Evolutionary conservation across 2,329 filamentous ascomycete species (phyloP).

Genomic region (Diaporthe vaccinii): DNA sequence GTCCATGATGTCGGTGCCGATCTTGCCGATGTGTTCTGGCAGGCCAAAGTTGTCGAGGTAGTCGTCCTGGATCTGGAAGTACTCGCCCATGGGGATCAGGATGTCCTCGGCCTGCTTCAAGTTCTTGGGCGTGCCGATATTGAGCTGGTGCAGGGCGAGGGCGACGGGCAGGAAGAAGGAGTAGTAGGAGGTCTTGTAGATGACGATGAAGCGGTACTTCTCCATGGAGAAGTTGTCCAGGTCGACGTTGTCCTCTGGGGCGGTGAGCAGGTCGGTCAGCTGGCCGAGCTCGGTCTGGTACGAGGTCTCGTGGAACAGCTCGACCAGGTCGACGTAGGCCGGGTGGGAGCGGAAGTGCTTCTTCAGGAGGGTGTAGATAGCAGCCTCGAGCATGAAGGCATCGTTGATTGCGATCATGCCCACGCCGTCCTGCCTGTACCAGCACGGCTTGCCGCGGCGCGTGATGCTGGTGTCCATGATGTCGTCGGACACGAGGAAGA

Average conservation of each 20-base stretch:
- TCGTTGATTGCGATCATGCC: slow-evolving; percentile 99
- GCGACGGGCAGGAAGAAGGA: slow-evolving; percentile 98
- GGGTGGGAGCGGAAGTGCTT: slow-evolving; percentile 93
- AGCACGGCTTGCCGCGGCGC: slow-evolving; percentile 93
- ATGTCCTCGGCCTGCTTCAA: slow-evolving; percentile 91
- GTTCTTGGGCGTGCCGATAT: slow-evolving; percentile 88
- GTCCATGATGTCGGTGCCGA: slow-evolving; percentile 98
- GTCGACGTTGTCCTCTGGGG: slow-evolving; percentile 93
- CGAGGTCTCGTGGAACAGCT: slow-evolving; percentile 95
- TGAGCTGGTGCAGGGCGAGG: slow-evolving; percentile 86
- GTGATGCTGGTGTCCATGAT: slow-evolving; percentile 99
- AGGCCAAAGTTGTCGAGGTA: slow-evolving; percentile 98
- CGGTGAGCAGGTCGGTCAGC: slow-evolving; percentile 93
- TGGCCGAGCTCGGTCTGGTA: slow-evolving; percentile 97
- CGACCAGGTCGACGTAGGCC: slow-evolving; percentile 89
- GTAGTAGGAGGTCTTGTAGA: slow-evolving; percentile 99
- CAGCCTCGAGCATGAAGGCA: slow-evolving; percentile 91
- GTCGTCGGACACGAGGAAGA: slow-evolving; percentile 98
- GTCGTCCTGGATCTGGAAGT: slow-evolving; percentile 99
- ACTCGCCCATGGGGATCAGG: slow-evolving; percentile 96
- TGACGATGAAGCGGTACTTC: slow-evolving; percentile 98
- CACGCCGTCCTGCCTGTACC: slow-evolving; percentile 91
- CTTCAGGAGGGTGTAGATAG: slow-evolving; percentile 92
- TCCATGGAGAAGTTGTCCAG: slow-evolving; percentile 95
- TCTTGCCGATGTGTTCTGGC: slow-evolving; percentile 95